phyloP scores from a whole-genome alignment of 140 eudicot genomes.

The Anethum foeniculum region DNA sequence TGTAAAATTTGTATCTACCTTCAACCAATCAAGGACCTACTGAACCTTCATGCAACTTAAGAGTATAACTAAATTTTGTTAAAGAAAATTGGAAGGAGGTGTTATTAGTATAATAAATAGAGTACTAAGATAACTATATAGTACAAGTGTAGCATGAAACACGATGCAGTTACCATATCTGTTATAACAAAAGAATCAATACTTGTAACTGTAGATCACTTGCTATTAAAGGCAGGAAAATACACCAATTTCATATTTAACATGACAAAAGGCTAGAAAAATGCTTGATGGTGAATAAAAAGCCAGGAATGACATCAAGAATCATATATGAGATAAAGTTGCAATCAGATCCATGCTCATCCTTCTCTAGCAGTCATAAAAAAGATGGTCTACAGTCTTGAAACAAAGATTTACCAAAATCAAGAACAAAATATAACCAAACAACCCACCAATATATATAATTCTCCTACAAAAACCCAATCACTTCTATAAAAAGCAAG shows the following conservation, averaged over 20 bases:
- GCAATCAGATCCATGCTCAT: slow-evolving; percentile 1
- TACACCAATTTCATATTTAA: not conserved
- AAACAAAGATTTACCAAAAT: not conserved
- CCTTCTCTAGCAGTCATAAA: not conserved
- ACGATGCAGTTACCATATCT: not conserved
- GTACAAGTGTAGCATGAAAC: not conserved
- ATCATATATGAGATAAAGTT: not conserved
- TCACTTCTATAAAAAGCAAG: not conserved
- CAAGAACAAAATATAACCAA: not conserved
- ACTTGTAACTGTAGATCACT: not conserved
- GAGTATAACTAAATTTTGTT: not conserved
- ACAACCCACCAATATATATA: not conserved
- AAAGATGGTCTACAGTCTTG: not conserved
- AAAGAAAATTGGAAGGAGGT: not conserved
- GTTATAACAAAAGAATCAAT: not conserved
- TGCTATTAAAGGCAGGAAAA: not conserved
- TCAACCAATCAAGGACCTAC: not conserved
- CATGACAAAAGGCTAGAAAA: not conserved
- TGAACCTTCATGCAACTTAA: not conserved
- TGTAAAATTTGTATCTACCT: not conserved
- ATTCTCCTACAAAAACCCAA: not conserved
- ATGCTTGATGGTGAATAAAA: not conserved
- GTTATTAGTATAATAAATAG: not conserved
- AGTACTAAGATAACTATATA: not conserved
- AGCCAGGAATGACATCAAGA: not conserved